phyloP scores from a whole-genome alignment of 176 grass and related monocot species.

The Musa schizocarpa region DNA sequence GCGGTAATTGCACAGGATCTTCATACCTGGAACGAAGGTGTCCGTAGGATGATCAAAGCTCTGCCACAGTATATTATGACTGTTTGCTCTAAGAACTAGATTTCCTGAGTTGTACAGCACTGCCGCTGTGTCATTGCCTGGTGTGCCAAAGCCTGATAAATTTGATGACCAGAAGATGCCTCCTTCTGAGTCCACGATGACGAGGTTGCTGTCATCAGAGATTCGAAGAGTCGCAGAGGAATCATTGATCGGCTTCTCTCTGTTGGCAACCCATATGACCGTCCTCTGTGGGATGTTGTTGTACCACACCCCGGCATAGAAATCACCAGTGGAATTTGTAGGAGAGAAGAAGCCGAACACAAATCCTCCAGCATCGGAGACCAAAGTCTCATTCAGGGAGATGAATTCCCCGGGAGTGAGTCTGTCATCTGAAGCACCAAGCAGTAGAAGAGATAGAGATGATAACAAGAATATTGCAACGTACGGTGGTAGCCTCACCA shows the following conservation, averaged over 20 bases:
- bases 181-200: no score
- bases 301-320: no score
- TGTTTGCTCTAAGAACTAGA: conserved; percentile 11
- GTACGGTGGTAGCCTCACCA: neutral
- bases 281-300: no score
- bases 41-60: conserved; percentile 26
- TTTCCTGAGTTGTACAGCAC: no score
- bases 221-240: no score
- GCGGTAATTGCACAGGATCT: conserved; percentile 16
- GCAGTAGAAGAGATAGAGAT: neutral
- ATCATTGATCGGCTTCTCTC: no score
- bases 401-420: conserved; percentile 26
- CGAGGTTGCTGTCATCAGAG: no score
- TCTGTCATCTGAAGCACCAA: conserved; percentile 21
- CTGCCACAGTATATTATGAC: conserved; percentile 25
- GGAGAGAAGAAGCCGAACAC: conserved; percentile 44
- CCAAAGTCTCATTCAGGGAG: conserved; percentile 3
- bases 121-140: no score
- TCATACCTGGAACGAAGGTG: conserved; percentile 33
- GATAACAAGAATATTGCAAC: neutral
- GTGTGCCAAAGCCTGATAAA: no score
- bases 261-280: no score
- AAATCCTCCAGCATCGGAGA: conserved; percentile 29
- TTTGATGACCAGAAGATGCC: no score
- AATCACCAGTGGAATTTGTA: conserved; percentile 1